A percentile compares a stretch with the other conserved stretches of the same genome.
Evolutionary conservation across 75 land plant species (phyloP).

Genomic region (Pinus taeda): DNA sequence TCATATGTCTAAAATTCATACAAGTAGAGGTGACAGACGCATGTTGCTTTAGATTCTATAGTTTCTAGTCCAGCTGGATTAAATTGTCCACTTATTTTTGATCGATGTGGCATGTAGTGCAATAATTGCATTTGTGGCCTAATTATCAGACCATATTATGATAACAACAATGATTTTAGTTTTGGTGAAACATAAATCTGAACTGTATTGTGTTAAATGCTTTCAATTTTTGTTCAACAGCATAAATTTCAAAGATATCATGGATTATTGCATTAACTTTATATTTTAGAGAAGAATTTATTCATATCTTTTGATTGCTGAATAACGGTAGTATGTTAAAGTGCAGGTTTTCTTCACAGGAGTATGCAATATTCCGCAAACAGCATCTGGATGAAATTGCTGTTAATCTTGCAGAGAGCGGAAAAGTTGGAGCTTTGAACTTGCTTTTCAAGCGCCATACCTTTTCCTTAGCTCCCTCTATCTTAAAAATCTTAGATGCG

Average conservation of each 20-base stretch:
- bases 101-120: too few relatives aligned
- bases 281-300: neutral
- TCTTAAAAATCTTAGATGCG: constrained; percentile 69
- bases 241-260: neutral
- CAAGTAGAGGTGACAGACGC: too few relatives aligned
- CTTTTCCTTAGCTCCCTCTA: constrained; percentile 64
- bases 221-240: neutral
- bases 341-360: constrained; percentile 71
- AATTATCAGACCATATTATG: neutral
- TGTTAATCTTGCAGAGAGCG: constrained; percentile 66
- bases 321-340: neutral
- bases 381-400: constrained; percentile 54
- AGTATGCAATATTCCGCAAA: constrained; percentile 62
- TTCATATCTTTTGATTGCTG: neutral
- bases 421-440: constrained; percentile 90
- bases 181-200: neutral
- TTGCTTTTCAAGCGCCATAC: constrained; percentile 91
- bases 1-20: too few relatives aligned
- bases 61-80: too few relatives aligned
- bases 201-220: neutral
- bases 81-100: too few relatives aligned
- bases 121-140: neutral
- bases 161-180: neutral
- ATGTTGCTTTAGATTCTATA: too few relatives aligned
- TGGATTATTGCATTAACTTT: neutral